Evolutionary conservation across 106 monocot species (phyloP), one percentile per base, ranked within the genome.

Genomic region (Xerophyta viscosa): DNA sequence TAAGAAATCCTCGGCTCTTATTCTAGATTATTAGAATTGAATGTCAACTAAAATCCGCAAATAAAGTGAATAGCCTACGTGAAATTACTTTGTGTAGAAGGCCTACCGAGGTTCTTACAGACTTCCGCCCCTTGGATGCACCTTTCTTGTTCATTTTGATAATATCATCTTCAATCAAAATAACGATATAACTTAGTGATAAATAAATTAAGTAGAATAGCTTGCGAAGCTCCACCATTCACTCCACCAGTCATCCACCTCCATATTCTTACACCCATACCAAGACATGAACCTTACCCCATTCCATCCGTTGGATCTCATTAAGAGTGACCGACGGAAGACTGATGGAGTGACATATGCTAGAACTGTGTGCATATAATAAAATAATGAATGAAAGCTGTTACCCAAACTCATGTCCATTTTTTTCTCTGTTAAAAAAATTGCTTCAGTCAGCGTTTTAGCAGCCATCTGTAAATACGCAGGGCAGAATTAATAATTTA

Each of bases 91-190:
- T 29, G 27, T 30, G 19, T 20, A 27, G 48, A 11, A 14, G 22
- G 48, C 70, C 72, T 64, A 96, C 94, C 39, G 78, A 69, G 19
- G 55, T 37, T 41, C 88, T 80, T 17, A 72, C 66, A 52, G 78
- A 60, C 60, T 56, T 76, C 45, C 68, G 81, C 27, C 68, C 88
- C 43, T 72, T 77, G 13, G 37, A 46, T 30, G 27, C 52, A 37
- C 54, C 58, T 62, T 84, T 84, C 84, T 85, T 88, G 2, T 88
- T 81, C 88, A 96, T 96, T 57, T 85, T 84, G 31, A 96, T 96
- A 54, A 96, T 96, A 52, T 96, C 96, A 59, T 96, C 96, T 96
- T 46, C 20, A 60, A 54, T 50, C 30, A 58, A 7, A 15, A 41
- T 28, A 1, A 63, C 27, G 6, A 27, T 50, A 14, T 50, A 50